phyloP scores from a whole-genome alignment of 2,329 filamentous ascomycete species.

The Dothidotthia symphoricarpi region DNA sequence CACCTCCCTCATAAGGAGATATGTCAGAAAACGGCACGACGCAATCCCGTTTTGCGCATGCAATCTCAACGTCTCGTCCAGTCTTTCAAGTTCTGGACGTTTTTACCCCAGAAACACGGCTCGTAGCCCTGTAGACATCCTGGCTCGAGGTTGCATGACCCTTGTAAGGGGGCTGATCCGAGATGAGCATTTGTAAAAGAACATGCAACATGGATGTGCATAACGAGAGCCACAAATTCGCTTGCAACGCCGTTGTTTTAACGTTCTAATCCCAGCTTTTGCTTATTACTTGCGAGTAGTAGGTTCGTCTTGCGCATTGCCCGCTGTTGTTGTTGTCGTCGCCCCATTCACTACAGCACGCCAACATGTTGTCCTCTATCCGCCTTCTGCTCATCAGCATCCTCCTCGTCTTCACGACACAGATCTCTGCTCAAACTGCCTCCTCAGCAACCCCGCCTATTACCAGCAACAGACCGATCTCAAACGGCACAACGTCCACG shows the following conservation, averaged over 20 bases:
- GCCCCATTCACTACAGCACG: slow-evolving; percentile 5
- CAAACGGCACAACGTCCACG: slow-evolving; percentile 17
- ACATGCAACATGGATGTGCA: slow-evolving; percentile 8
- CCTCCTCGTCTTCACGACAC: slow-evolving; percentile 24
- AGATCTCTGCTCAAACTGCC: slow-evolving; percentile 30
- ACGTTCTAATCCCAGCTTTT: slow-evolving; percentile 4
- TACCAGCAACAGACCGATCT: slow-evolving; percentile 22
- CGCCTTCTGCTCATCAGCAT: slow-evolving; percentile 36
- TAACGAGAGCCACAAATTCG: neutral
- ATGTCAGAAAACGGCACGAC: too few relatives aligned
- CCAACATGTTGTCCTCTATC: slow-evolving; percentile 37
- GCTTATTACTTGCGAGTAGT: slow-evolving; percentile 14
- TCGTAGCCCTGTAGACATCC: slow-evolving; percentile 24
- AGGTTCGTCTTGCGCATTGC: slow-evolving; percentile 10
- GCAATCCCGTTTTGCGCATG: too few relatives aligned
- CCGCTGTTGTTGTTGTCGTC: slow-evolving; percentile 11
- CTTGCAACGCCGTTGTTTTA: too few relatives aligned
- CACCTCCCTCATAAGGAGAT: slow-evolving; percentile 7
- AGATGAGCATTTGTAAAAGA: slow-evolving; percentile 26
- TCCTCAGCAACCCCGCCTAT: slow-evolving; percentile 29
- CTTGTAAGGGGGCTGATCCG: slow-evolving; percentile 33
- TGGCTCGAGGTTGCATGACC: slow-evolving; percentile 11
- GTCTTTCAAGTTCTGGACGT: slow-evolving; percentile 1
- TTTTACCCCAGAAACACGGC: slow-evolving; percentile 18
- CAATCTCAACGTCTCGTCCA: neutral